Evolutionary conservation across 164 flowering plant species (phyloP).

Genomic region (Vitis amurensis): DNA sequence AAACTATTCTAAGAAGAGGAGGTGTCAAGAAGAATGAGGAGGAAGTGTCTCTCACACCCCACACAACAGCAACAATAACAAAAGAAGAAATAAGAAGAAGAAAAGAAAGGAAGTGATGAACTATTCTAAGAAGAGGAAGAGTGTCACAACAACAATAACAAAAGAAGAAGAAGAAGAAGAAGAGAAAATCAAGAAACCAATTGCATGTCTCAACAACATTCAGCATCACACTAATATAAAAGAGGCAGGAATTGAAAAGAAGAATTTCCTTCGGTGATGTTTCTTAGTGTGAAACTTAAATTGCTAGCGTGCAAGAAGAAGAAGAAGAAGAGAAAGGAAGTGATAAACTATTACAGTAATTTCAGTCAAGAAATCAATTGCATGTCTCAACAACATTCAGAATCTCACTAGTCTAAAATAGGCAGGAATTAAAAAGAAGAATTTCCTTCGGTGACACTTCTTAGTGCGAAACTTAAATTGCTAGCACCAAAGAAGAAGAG

Average conservation of each 20-base stretch:
- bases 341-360: slow-evolving; percentile 1
- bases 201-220: not conserved
- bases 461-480: slow-evolving; percentile 23
- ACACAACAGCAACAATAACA: not conserved
- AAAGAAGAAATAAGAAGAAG: no score
- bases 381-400: slow-evolving; percentile 1
- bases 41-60: no score
- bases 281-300: slow-evolving; percentile 24
- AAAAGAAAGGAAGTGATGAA: not conserved
- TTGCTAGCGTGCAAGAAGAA: slow-evolving; percentile 15
- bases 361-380: not conserved
- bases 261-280: slow-evolving; percentile 21
- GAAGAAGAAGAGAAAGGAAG: not conserved
- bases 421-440: slow-evolving; percentile 15
- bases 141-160: not conserved
- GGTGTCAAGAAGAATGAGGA: no score
- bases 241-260: slow-evolving; percentile 15
- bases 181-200: not conserved
- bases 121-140: slow-evolving; percentile 1
- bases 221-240: slow-evolving; percentile 10
- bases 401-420: slow-evolving; percentile 11
- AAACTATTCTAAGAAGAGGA: no score
- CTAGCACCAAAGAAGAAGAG: slow-evolving; percentile 11
- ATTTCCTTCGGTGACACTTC: slow-evolving; percentile 23
- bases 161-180: no score